Evolutionary conservation across 1,284 basidiomycete genomes (phyloP).

Genomic region (Sanghuangporus baumii): DNA sequence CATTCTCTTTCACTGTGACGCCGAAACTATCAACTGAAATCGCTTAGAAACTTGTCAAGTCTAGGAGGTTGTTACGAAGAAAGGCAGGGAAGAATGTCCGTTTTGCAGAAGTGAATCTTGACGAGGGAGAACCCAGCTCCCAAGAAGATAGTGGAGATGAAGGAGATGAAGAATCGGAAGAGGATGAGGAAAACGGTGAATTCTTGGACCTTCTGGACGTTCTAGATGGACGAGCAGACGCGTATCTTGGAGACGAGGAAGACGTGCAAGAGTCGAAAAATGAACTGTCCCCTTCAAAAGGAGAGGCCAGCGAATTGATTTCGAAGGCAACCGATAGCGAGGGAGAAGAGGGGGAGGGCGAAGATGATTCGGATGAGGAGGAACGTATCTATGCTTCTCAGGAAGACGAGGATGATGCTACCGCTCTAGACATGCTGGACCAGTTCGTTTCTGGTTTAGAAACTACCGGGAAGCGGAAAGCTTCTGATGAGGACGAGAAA

Average conservation of each 20-base stretch:
- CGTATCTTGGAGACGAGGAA: slow-evolving; percentile 30
- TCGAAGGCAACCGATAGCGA: slow-evolving; percentile 28
- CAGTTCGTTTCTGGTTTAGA: slow-evolving; percentile 70
- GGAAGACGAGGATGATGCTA: slow-evolving; percentile 50
- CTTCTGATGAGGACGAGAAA: slow-evolving; percentile 32
- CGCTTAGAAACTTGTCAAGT: background rate
- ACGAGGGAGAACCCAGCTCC: slow-evolving; percentile 49
- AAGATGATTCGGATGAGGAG: slow-evolving; percentile 33
- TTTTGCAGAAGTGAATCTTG: slow-evolving; percentile 57
- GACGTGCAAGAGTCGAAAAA: slow-evolving; percentile 19
- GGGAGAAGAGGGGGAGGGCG: slow-evolving; percentile 33
- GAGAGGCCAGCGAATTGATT: slow-evolving; percentile 21
- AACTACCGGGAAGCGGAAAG: slow-evolving; percentile 69
- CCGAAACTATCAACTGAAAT: background rate
- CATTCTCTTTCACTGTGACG: background rate
- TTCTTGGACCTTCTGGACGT: slow-evolving; percentile 66
- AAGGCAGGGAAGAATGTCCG: slow-evolving; percentile 28
- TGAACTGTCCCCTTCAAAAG: slow-evolving; percentile 19
- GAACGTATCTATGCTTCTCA: slow-evolving; percentile 49
- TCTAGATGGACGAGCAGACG: slow-evolving; percentile 55
- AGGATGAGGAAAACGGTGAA: slow-evolving; percentile 51
- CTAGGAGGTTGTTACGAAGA: slow-evolving; percentile 10
- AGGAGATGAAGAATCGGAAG: slow-evolving; percentile 36
- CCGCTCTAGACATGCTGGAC: slow-evolving; percentile 63
- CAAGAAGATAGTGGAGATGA: slow-evolving; percentile 20